Evolutionary conservation across 2,329 filamentous ascomycete species (phyloP).

Genomic region (Colletotrichum lini): DNA sequence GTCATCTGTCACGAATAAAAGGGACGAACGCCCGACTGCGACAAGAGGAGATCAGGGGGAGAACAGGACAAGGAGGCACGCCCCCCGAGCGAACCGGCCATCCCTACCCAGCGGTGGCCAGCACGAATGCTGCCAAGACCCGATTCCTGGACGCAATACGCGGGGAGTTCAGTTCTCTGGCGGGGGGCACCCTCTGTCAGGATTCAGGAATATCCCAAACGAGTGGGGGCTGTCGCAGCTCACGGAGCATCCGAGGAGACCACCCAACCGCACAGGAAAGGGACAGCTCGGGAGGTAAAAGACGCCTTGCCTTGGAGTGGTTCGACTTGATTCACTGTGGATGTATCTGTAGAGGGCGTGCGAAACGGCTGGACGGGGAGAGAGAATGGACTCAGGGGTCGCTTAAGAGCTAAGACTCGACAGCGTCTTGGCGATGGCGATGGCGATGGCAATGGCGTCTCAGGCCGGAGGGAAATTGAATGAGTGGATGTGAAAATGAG

Average conservation of each 20-base stretch:
- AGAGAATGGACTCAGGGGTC: constrained; percentile 28
- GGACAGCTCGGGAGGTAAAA: not conserved
- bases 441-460: constrained; percentile 27
- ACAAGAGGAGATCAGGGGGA: not conserved
- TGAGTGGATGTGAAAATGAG: not conserved
- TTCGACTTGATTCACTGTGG: constrained; percentile 15
- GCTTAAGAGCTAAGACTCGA: constrained; percentile 34
- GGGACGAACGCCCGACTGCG: not conserved
- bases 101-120: constrained; percentile 18
- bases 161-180: constrained; percentile 3
- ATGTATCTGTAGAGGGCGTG: not conserved
- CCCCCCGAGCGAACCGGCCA: constrained; percentile 19
- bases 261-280: not conserved
- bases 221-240: constrained; percentile 24
- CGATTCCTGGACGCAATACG: constrained; percentile 25
- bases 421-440: constrained; percentile 38
- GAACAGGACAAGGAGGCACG: not conserved
- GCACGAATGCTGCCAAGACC: constrained; percentile 31
- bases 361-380: not conserved
- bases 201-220: not conserved
- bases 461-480: constrained; percentile 19
- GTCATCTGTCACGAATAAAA: constrained; percentile 1
- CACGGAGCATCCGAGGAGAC: not conserved
- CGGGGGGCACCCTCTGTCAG: not conserved
- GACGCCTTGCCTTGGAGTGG: not conserved